These are phyloP conservation scores for Cercophora samala DNA, from an alignment of 495 filamentous ascomycete species.

Conservation along the genomic window DNA sequence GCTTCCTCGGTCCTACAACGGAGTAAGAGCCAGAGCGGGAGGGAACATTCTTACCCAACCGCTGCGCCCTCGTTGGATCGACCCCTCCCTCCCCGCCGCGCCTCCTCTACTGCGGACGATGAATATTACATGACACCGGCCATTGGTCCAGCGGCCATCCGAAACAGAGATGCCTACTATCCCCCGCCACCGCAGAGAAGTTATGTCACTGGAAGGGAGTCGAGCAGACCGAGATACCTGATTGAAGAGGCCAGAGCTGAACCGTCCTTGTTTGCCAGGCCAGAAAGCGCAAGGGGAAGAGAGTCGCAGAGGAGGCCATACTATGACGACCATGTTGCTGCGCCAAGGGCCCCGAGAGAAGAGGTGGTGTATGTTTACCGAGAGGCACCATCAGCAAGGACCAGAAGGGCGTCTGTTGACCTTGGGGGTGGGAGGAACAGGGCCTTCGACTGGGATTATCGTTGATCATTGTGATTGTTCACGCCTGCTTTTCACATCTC, in stretches of 20 bases:
- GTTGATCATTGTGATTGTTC: background rate
- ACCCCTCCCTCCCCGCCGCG: background rate
- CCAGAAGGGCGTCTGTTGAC: slow-evolving; percentile 15
- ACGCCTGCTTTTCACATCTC: background rate
- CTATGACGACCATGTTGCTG: background rate
- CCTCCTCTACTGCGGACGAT: background rate
- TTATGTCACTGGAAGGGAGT: slow-evolving; percentile 3
- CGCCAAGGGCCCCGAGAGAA: background rate
- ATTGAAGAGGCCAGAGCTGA: background rate
- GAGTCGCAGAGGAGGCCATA: slow-evolving; percentile 7
- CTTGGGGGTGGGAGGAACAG: slow-evolving; percentile 10
- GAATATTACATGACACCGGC: background rate
- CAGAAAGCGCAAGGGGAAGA: background rate
- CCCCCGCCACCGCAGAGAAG: slow-evolving; percentile 17
- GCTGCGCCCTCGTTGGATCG: background rate
- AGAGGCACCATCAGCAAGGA: background rate
- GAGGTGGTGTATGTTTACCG: slow-evolving; percentile 19
- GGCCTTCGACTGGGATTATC: slow-evolving; percentile 10
- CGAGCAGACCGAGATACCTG: background rate
- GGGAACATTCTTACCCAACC: background rate
- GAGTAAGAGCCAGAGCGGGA: background rate
- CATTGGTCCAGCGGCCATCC: background rate
- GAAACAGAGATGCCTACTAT: slow-evolving; percentile 13
- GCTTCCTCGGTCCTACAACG: background rate
- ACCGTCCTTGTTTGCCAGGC: background rate